Evolutionary conservation across 306 rosid genomes (phyloP).

Genomic region (Corylus heterophylla): DNA sequence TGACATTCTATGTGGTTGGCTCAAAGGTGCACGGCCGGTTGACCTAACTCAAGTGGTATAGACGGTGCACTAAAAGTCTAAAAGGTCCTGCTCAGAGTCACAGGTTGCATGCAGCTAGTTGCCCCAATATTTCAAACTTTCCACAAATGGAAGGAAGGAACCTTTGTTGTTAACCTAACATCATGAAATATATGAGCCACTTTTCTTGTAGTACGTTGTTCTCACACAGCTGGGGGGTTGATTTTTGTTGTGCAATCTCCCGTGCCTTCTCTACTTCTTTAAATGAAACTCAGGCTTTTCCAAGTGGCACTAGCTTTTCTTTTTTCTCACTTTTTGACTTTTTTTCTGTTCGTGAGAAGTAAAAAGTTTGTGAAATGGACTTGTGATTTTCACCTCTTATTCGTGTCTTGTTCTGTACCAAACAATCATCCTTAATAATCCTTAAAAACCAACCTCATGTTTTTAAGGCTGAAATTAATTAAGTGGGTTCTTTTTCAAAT

Average conservation of each 20-base stretch:
- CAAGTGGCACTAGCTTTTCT: conserved; percentile 43
- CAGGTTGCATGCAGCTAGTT: conserved; percentile 37
- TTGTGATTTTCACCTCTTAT: background rate
- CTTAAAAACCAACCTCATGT: too few species aligned
- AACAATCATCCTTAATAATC: too few species aligned
- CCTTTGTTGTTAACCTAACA: conserved; percentile 40
- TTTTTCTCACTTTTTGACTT: background rate
- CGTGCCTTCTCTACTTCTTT: conserved; percentile 66
- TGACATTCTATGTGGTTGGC: conserved; percentile 8
- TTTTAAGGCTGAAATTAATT: too few species aligned
- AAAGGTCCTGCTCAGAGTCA: conserved; percentile 39
- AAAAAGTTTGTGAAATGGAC: background rate
- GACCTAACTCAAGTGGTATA: conserved; percentile 18
- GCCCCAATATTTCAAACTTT: conserved; percentile 11
- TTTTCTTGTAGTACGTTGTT: conserved; percentile 24
- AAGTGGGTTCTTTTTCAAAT: too few species aligned
- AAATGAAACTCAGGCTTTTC: conserved; percentile 42
- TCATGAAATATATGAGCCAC: conserved; percentile 17
- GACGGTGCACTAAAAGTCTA: conserved; percentile 27
- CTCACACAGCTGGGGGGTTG: conserved; percentile 42
- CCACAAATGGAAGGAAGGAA: conserved; percentile 23
- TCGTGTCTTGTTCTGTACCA: background rate
- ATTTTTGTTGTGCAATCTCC: conserved; percentile 37
- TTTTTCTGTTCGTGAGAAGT: background rate
- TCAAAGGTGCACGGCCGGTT: background rate